These are phyloP conservation scores for Marasmius tenuissimus DNA, from an alignment of 1,284 basidiomycete species.

Conservation along the genomic window DNA sequence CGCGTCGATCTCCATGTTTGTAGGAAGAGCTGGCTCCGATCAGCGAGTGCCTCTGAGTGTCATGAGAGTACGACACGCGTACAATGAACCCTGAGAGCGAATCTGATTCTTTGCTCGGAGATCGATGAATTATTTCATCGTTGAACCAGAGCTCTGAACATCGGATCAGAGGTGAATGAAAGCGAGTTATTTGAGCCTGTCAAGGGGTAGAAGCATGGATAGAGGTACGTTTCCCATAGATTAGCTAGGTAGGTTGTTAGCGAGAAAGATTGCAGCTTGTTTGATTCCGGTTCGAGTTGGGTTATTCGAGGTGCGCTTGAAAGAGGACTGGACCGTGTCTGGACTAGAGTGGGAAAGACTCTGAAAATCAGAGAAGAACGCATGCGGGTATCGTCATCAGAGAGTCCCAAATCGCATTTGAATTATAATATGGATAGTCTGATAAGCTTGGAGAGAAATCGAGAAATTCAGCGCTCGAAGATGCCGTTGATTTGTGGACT, in stretches of 20 bases:
- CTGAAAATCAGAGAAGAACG: neutral
- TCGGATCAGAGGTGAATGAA: neutral
- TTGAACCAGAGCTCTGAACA: too few relatives aligned
- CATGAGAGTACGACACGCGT: too few relatives aligned
- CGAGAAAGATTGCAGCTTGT: too few relatives aligned
- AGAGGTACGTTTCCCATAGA: neutral
- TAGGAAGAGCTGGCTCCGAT: too few relatives aligned
- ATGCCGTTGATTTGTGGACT: too few relatives aligned
- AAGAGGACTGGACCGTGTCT: neutral
- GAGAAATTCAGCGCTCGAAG: too few relatives aligned
- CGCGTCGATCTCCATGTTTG: too few relatives aligned
- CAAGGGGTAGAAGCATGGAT: neutral
- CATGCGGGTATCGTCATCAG: too few relatives aligned
- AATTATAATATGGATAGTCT: neutral
- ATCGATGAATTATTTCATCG: constrained; percentile 37
- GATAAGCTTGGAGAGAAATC: neutral
- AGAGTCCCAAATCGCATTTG: neutral
- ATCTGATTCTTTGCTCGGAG: constrained; percentile 6
- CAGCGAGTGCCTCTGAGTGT: too few relatives aligned
- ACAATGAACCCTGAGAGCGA: too few relatives aligned
- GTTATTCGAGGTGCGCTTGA: constrained; percentile 29
- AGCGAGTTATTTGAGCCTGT: neutral
- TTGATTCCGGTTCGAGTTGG: constrained; percentile 17
- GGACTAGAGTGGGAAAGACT: too few relatives aligned
- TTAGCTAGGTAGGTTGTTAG: too few relatives aligned